phyloP scores from a whole-genome alignment of 2,329 filamentous ascomycete genomes.

The Westerdykella aurantiaca region DNA sequence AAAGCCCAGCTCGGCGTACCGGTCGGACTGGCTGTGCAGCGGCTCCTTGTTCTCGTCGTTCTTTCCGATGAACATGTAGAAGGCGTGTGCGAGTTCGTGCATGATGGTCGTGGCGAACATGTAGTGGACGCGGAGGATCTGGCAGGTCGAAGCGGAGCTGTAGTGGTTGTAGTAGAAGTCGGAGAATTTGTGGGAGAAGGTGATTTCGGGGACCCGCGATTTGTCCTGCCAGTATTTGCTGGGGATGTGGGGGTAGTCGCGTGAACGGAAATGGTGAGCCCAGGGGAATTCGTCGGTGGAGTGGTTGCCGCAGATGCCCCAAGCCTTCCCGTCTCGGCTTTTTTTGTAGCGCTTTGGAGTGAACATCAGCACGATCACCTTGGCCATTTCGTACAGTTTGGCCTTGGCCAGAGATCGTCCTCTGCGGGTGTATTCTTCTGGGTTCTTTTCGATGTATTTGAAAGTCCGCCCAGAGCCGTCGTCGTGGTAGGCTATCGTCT shows the following conservation, averaged over 20 bases:
- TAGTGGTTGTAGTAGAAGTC: constrained; percentile 6
- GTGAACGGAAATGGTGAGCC: constrained; percentile 2
- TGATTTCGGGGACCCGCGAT: constrained; percentile 6
- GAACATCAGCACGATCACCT: constrained; percentile 12
- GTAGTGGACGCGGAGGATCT: constrained; percentile 8
- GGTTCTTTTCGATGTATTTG: constrained; percentile 5
- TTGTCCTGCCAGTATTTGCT: not conserved
- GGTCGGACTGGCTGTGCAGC: constrained; percentile 8
- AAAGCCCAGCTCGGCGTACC: constrained; percentile 11
- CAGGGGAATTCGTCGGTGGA: constrained; percentile 1
- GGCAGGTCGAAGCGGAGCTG: not conserved
- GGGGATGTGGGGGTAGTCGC: constrained; percentile 4
- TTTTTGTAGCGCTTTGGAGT: constrained; percentile 3
- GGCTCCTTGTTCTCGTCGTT: constrained; percentile 7
- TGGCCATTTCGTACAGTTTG: constrained; percentile 7
- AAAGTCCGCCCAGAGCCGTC: not conserved
- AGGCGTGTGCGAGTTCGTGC: constrained; percentile 19
- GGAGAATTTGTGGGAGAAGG: constrained; percentile 8
- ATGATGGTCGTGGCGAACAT: constrained; percentile 12
- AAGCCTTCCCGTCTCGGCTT: not conserved
- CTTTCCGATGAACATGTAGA: constrained; percentile 9
- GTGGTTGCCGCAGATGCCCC: constrained; percentile 5
- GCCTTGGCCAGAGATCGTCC: constrained; percentile 4
- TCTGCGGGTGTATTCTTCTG: constrained; percentile 3
- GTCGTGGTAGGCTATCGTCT: not conserved